Evolutionary conservation across 2,329 filamentous ascomycete species (phyloP).

Genomic region (Aspergillus fischeri): DNA sequence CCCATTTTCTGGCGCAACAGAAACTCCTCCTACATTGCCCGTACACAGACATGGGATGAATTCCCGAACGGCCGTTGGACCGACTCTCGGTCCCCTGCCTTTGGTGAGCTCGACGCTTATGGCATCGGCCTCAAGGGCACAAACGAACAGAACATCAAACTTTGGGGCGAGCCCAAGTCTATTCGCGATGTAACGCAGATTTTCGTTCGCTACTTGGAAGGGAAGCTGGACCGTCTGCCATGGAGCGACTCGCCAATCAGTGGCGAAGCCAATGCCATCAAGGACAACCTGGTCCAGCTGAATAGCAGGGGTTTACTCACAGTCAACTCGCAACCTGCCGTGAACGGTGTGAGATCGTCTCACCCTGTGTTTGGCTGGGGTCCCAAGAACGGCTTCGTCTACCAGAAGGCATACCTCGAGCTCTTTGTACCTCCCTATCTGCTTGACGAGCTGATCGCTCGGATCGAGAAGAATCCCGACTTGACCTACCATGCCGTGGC

Average conservation of each 20-base stretch:
- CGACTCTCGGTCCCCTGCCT: slow-evolving; percentile 91
- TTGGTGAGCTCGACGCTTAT: slow-evolving; percentile 91
- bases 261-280: slow-evolving; percentile 74
- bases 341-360: slow-evolving; percentile 84
- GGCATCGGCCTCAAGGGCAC: slow-evolving; percentile 90
- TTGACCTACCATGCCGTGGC: slow-evolving; percentile 94
- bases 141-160: slow-evolving; percentile 91
- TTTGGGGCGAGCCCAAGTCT: slow-evolving; percentile 83
- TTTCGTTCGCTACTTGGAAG: slow-evolving; percentile 80
- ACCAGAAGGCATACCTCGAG: slow-evolving; percentile 97
- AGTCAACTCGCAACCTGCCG: slow-evolving; percentile 95
- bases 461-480: slow-evolving; percentile 73
- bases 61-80: slow-evolving; percentile 99
- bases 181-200: slow-evolving; percentile 76
- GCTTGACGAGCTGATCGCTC: slow-evolving; percentile 69
- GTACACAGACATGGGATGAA: slow-evolving; percentile 98
- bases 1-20: slow-evolving; percentile 99
- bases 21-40: slow-evolving; percentile 89
- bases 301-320: slow-evolving; percentile 86
- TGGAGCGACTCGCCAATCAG: slow-evolving; percentile 93
- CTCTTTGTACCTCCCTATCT: slow-evolving; percentile 78
- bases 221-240: slow-evolving; percentile 74
- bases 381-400: slow-evolving; percentile 90
- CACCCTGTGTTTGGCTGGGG: slow-evolving; percentile 91
- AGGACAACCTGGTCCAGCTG: slow-evolving; percentile 69